A percentile compares a stretch with the other conserved stretches of the same genome.
Evolutionary conservation across 2,329 filamentous ascomycete species (phyloP).

Genomic region (Fusarium continuum): DNA sequence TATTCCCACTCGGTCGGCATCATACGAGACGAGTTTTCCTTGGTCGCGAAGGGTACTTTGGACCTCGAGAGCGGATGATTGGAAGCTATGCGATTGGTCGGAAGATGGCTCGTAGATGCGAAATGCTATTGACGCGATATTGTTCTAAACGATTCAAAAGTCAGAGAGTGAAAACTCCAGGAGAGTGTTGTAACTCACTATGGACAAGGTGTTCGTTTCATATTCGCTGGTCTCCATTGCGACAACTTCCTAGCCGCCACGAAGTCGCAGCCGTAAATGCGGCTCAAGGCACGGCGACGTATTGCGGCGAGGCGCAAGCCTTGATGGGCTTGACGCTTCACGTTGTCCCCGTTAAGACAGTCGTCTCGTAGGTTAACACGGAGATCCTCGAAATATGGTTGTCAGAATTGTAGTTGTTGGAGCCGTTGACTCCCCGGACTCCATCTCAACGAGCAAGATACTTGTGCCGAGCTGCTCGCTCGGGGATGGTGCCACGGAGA

Average conservation of each 20-base stretch:
- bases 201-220: constrained; percentile 68
- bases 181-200: constrained; percentile 51
- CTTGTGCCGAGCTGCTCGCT: constrained; percentile 36
- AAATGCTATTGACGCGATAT: constrained; percentile 64
- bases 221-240: constrained; percentile 72
- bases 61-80: constrained; percentile 59
- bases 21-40: constrained; percentile 64
- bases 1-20: constrained; percentile 58
- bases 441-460: constrained; percentile 52
- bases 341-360: constrained; percentile 2
- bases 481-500: constrained; percentile 36
- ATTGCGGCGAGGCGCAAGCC: constrained; percentile 32
- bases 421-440: constrained; percentile 45
- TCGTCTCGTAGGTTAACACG: constrained; percentile 20
- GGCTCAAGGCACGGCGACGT: constrained; percentile 38
- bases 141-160: constrained; percentile 55
- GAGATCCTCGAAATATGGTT: constrained; percentile 26
- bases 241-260: constrained; percentile 49
- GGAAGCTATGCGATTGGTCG: constrained; percentile 56
- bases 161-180: constrained; percentile 13
- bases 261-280: constrained; percentile 41
- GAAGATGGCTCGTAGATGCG: constrained; percentile 63
- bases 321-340: constrained; percentile 16
- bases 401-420: constrained; percentile 33
- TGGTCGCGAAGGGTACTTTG: constrained; percentile 61